Evolutionary conservation across 176 grass and related monocot genomes (phyloP).

Genomic region (Rhynchospora pubera): DNA sequence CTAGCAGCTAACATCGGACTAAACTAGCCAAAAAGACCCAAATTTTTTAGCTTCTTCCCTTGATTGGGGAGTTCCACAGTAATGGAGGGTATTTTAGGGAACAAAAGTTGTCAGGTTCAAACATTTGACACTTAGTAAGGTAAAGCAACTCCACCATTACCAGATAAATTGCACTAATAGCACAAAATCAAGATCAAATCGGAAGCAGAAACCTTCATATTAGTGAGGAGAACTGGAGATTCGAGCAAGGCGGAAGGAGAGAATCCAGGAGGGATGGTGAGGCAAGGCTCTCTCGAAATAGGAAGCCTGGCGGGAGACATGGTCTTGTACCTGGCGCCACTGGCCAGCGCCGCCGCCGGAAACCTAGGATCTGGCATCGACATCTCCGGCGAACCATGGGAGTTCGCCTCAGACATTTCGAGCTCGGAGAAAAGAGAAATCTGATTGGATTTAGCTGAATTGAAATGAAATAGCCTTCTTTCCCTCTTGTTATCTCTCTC

Average conservation of each 20-base stretch:
- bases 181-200: neutral
- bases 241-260: constrained; percentile 80
- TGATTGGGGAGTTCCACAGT: neutral
- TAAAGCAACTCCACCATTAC: neutral
- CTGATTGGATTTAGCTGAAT: neutral
- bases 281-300: constrained; percentile 72
- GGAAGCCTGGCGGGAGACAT: constrained; percentile 88
- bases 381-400: constrained; percentile 37
- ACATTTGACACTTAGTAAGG: neutral
- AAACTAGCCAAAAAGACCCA: neutral
- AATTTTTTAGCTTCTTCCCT: neutral
- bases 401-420: constrained; percentile 26
- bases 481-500: neutral
- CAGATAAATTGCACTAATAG: neutral
- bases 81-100: neutral
- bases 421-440: neutral
- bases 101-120: neutral
- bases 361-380: constrained; percentile 26
- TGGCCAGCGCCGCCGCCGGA: constrained; percentile 36
- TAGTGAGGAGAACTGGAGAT: constrained; percentile 80
- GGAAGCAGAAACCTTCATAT: constrained; percentile 52
- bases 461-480: neutral
- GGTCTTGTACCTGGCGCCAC: constrained; percentile 80
- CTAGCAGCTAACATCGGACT: neutral
- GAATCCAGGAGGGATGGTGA: constrained; percentile 80